Base-by-base conservation (phyloP, 768 basidiomycete species). In the Tricholomella constricta region DNA sequence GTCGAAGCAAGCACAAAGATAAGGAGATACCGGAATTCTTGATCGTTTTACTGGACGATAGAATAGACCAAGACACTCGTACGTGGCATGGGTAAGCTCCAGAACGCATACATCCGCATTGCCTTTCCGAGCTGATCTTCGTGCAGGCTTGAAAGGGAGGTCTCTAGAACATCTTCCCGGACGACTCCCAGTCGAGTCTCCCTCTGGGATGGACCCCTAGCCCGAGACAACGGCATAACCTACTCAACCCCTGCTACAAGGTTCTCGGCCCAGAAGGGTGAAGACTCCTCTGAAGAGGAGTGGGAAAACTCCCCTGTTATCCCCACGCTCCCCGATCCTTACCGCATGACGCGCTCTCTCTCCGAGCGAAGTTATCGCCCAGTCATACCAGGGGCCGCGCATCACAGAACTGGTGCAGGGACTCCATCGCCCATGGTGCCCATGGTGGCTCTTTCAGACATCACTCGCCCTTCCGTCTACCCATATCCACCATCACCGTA, bases 71-170 rank as follows among this genome's bases (percentile, higher is more conserved):
- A 27, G 68, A 70, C 44, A 51, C 55, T 19, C 57, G 64, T 37
- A 70, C 75, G 19, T 78, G 77, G 77, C 77, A 78, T 59, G 74
- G 75, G 77, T 78, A 58, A 37, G 72, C 63, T 19, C 27, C 25
- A 36, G 17, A 7, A 19, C 23, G 10, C 11, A 40, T 40, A 47
- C 26, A 9, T 5, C 31, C 4, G 35, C 35, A 15, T 19, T 5
- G 4, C 15, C 29, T n/a, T 35, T 51, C 20, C 26, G 22, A 29
- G 11, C 31, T n/a, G 14, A 7, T 37, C n/a, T 2, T 25, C 27
- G 3, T 27, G 14, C 40, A 73, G 73, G 8, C 63, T 74, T 25
- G 69, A 73, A 50, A 62, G 69, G 34, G 68, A 72, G 45, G 54
- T 57, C 20, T 70, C 72, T 12, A 59, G 65, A 45, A 68, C 50